phyloP scores from a whole-genome alignment of 768 basidiomycete genomes.

The Rossbeevera mucosa region DNA sequence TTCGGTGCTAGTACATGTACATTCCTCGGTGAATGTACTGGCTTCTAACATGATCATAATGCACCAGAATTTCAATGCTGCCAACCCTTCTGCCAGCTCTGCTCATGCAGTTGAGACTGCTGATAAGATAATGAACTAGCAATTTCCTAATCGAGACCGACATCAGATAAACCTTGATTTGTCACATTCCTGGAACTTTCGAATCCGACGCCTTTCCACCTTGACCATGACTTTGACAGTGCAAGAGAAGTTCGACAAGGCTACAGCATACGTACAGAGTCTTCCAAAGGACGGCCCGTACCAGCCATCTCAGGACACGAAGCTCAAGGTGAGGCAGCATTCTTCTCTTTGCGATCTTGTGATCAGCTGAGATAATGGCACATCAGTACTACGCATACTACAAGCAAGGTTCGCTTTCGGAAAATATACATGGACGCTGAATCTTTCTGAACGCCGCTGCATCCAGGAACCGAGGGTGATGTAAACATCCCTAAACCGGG shows the following conservation, averaged over 20 bases:
- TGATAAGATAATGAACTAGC: constrained; percentile 2
- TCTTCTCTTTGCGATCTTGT: background rate
- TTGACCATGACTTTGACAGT: constrained; percentile 46
- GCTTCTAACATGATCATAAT: background rate
- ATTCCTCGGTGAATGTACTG: background rate
- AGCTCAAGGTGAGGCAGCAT: constrained; percentile 65
- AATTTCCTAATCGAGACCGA: constrained; percentile 11
- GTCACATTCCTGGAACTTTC: background rate
- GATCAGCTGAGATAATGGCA: constrained; percentile 8
- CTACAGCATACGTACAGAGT: constrained; percentile 56
- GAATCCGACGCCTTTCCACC: background rate
- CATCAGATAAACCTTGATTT: constrained; percentile 19
- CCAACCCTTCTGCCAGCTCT: background rate
- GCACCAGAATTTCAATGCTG: background rate
- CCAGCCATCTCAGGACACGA: constrained; percentile 65
- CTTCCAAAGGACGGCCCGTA: constrained; percentile 74
- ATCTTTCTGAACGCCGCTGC: background rate
- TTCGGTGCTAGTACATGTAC: constrained; percentile 3
- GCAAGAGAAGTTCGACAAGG: constrained; percentile 66
- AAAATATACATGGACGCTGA: constrained; percentile 3
- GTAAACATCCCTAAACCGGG: constrained; percentile 62
- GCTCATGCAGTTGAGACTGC: constrained; percentile 3
- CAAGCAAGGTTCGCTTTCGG: constrained; percentile 71
- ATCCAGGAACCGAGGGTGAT: constrained; percentile 71
- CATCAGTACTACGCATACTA: constrained; percentile 85